Base-by-base conservation (phyloP, 23 red algal species). In the Gracilaria gracilis region DNA sequence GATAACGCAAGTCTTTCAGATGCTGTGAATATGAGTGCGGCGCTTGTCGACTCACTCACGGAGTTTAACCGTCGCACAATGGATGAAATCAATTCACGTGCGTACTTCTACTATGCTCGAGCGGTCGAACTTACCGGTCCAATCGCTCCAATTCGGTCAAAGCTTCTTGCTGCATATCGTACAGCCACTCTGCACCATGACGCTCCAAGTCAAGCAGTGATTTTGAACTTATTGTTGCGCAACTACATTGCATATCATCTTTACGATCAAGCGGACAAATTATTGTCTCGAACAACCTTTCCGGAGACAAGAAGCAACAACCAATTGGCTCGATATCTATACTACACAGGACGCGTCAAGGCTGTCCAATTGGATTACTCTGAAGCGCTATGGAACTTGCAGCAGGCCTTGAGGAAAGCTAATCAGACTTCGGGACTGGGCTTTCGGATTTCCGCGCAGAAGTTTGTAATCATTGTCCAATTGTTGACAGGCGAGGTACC, bases 241-340 rank as follows among this genome's bases (percentile, higher is more conserved):
- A 91, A 93, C 46, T 99, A 96, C 66, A 91, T 99, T 48, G 24
- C 32, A 3, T 89, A 94, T 44, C 71, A 93, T 49, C 81, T 94
- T 8, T 96, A 99, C 87, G 97, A 94, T 37, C 97, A 99, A 54
- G 97, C 97, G 3, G 97, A 99, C 93, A 95, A 99, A 71, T 77
- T 99, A 36, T 44, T 95, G 51, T 94, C 85, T 35, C 91, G 94
- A 15, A 87, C 97, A 35, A 87, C 57, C 15, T 99, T 99, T 58
- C 97, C 97, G 13, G 97, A 95, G 51, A 99, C 94, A 39, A 85
- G 97, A 29, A 92, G 85, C 86, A 99, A 99, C 72, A 99, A 96
- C 70, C 97, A 99, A 81, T 82, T 99, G 24, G 97, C 97, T 25
- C 94, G 97, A 23, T 91, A 96, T 71, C 80, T 99, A 25, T 99